A percentile compares a stretch with the other conserved stretches of the same genome.
Evolutionary conservation across 2,329 filamentous ascomycete species (phyloP).

Genomic region (Tolypocladium amazonense): DNA sequence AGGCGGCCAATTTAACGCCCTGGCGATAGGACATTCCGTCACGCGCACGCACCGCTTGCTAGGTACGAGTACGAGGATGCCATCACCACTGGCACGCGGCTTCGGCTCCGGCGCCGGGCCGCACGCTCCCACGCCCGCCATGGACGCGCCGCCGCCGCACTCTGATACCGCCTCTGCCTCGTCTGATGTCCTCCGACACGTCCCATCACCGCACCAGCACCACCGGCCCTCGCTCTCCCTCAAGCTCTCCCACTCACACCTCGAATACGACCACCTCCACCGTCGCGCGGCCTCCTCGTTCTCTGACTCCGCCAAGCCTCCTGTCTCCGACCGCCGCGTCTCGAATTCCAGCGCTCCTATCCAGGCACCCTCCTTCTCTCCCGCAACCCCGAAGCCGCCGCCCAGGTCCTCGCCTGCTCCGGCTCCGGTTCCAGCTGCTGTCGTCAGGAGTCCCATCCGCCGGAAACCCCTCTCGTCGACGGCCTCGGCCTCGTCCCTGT

Average conservation of each 20-base stretch:
- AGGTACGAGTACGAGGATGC: constrained; percentile 8
- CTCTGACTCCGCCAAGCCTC: not conserved
- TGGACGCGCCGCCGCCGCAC: constrained; percentile 11
- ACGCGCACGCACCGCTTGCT: constrained; percentile 4
- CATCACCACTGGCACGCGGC: constrained; percentile 6
- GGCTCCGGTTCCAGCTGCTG: constrained; percentile 6
- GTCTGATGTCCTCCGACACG: constrained; percentile 17
- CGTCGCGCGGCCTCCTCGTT: not conserved
- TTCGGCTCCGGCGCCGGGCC: not conserved
- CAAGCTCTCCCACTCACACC: constrained; percentile 10
- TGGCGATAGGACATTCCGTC: constrained; percentile 8
- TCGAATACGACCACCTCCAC: constrained; percentile 2
- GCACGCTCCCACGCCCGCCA: not conserved
- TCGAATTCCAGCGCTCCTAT: not conserved
- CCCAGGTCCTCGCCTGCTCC: constrained; percentile 6
- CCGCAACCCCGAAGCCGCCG: constrained; percentile 2
- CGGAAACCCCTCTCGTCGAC: constrained; percentile 51
- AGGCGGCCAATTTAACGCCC: constrained; percentile 6
- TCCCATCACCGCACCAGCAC: constrained; percentile 2
- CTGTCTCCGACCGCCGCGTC: not conserved
- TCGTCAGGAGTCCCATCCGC: constrained; percentile 31
- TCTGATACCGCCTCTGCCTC: constrained; percentile 29
- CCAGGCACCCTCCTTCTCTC: not conserved
- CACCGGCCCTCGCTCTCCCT: constrained; percentile 12
- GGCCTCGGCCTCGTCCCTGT: constrained; percentile 41